Evolutionary conservation across 352 stramenopile species (phyloP), one percentile per base, ranked within the genome.

Genomic region (Blastocystis sp.): DNA sequence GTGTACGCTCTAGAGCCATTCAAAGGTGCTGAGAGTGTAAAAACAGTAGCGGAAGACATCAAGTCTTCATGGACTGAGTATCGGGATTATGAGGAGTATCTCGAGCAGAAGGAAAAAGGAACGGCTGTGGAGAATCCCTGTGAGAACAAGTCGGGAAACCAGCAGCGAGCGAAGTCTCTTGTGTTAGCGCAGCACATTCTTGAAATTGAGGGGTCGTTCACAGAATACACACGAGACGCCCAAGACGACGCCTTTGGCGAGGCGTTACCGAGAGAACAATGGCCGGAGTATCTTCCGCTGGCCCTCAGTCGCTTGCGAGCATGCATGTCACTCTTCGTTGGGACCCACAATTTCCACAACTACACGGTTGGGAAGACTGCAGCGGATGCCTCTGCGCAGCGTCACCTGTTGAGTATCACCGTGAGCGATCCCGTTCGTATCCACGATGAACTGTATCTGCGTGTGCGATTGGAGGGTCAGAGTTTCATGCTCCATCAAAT

Each of bases 341-440:
- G 92, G 44, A 95, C 92, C n/a, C 91, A 95, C 88, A 95, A 94
- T 87, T 96, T 94, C 73, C 92, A 96, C 90, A 95, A 96, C 87
- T 96, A 94, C 64, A 95, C 92, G 57, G 93, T 92, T 59, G 93
- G 72, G 21, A 67, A 87, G 46, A 87, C 54, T 24, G 46, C 18
- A 1, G 32, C 32, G 24, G 69, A 88, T 36, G 44, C 73, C 27
- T 56, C 84, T 16, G 86, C 57, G 0, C 56, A 87, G 61, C 67
- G 87, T 6, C 88, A 88, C 71, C 84, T 88, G 18, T 18, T 71
- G 24, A 21, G n/a, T 0, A 71, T 88, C 49, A 57, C 9, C 0
- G 24, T 86, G 11, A 65, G 63, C 7, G 57, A 67, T 27, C 77
- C 79, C 4, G 64, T 88, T 77, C 8, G 49, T 32, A 42, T 88